A percentile compares a stretch with the other conserved stretches of the same genome.
Conservation (phyloP, 73 alveolate species). For the Blepharisma stoltei region DNA sequence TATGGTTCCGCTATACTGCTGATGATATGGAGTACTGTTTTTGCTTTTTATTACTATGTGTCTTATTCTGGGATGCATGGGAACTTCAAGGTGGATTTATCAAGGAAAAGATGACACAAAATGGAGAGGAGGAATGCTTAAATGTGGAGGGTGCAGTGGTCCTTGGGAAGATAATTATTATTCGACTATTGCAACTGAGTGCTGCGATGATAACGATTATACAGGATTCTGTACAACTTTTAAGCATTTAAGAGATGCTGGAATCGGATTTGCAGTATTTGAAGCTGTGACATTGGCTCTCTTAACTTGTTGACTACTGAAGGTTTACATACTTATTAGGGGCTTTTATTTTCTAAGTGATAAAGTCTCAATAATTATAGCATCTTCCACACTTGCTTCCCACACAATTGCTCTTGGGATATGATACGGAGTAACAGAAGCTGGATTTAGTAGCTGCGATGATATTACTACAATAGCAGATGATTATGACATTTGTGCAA, state of each 20-base stretch:
- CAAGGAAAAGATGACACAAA: not conserved
- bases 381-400: not conserved
- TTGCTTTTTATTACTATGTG: not conserved
- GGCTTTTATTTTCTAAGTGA: not conserved
- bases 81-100: conserved; percentile 17
- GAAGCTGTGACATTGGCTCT: not conserved
- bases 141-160: conserved; percentile 22
- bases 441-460: not conserved
- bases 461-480: not conserved
- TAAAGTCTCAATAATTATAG: not conserved
- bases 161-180: conserved; percentile 15
- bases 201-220: not conserved
- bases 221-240: not conserved
- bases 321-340: not conserved
- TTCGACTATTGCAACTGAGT: not conserved
- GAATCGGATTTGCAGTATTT: not conserved
- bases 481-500: not conserved
- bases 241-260: not conserved
- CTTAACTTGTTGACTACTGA: not conserved
- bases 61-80: not conserved
- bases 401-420: not conserved
- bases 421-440: not conserved
- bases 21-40: no score
- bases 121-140: conserved; percentile 20
- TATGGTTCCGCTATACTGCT: no score